Evolutionary conservation across 768 basidiomycete genomes (phyloP), one percentile per base, ranked within the genome.

Genomic region (Coprinopsis cinerea): DNA sequence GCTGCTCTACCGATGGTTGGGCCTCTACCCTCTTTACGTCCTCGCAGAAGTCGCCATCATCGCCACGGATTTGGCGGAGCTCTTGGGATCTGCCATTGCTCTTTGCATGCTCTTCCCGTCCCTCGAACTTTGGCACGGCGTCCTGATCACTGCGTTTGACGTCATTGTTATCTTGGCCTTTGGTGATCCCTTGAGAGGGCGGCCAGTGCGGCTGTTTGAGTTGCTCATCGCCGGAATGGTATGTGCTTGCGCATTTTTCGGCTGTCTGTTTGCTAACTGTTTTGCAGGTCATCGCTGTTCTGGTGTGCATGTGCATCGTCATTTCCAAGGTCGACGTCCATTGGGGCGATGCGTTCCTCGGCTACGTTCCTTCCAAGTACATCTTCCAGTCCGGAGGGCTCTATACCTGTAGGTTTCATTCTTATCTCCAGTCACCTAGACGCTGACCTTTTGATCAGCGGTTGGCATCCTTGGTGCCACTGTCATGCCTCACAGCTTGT

Each of bases 401-500:
- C 37, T 10, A 10, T 40, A 40, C 37, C 10, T 10, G 37, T 18
- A 10, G 37, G 37, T 40, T 40, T 32, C 30, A 9, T 32, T 32
- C 15, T 15, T 32, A 32, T 32, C 7, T 32, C 30, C 30, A 32
- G 9, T 9, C 30, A 9, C 30, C 15, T 15, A 32, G 36, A 18
- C 17, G 9, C 17, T 11, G 11, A 6, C 18, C 6, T 39, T 39
- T 41, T 23, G 26, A 51, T 35, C 53, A 83, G 81, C 83, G 25
- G 79, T 87, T 47, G 86, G 86, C 30, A 82, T 90, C 44, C 60
- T 88, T 1, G 85, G 87, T 25, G 90, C 91, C 1, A 96, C 91
- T 2, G 84, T 92, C 52, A 94, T 94, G 92, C 92, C 92, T 0
- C 92, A 94, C 64, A 85, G 85, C 52, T 72, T 96, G n/a, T 92